phyloP scores from a whole-genome alignment of 208 protist genomes.

The Trypanosoma mega region DNA sequence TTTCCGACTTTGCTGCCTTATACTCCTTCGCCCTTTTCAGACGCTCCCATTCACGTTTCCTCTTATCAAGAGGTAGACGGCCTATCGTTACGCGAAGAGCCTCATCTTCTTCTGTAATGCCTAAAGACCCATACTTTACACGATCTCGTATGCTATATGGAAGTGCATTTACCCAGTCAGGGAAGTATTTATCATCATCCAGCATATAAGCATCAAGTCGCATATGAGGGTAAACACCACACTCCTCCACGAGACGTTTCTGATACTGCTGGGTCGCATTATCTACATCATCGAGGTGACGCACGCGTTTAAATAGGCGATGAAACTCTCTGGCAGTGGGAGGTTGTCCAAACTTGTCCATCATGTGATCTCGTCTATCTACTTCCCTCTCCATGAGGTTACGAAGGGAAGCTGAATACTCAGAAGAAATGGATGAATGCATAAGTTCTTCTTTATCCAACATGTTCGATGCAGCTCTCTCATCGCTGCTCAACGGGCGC shows the following conservation, averaged over 20 bases:
- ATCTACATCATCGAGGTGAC: slow-evolving; percentile 51
- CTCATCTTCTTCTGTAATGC: slow-evolving; percentile 88
- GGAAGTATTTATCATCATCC: slow-evolving; percentile 83
- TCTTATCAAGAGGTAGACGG: slow-evolving; percentile 59
- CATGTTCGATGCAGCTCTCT: slow-evolving; percentile 31
- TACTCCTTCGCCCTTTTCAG: slow-evolving; percentile 78
- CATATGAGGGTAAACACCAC: slow-evolving; percentile 68
- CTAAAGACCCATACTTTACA: slow-evolving; percentile 86
- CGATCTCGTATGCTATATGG: slow-evolving; percentile 83
- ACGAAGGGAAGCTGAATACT: slow-evolving; percentile 42
- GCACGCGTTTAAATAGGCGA: slow-evolving; percentile 53
- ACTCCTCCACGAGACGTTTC: slow-evolving; percentile 67
- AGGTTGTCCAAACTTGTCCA: slow-evolving; percentile 72
- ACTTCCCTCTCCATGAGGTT: slow-evolving; percentile 63
- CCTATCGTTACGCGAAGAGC: slow-evolving; percentile 72
- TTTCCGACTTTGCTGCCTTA: slow-evolving; percentile 63
- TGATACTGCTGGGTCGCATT: slow-evolving; percentile 61
- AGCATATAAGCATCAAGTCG: slow-evolving; percentile 90
- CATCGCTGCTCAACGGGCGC: slow-evolving; percentile 29
- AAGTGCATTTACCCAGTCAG: slow-evolving; percentile 80
- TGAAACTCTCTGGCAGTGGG: slow-evolving; percentile 76
- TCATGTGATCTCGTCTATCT: slow-evolving; percentile 64
- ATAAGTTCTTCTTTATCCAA: slow-evolving; percentile 42
- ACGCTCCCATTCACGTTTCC: slow-evolving; percentile 72
- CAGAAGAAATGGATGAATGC: background rate